Conservation (phyloP, 2,329 filamentous ascomycete genomes). For the Thielaviopsis punctulata region DNA sequence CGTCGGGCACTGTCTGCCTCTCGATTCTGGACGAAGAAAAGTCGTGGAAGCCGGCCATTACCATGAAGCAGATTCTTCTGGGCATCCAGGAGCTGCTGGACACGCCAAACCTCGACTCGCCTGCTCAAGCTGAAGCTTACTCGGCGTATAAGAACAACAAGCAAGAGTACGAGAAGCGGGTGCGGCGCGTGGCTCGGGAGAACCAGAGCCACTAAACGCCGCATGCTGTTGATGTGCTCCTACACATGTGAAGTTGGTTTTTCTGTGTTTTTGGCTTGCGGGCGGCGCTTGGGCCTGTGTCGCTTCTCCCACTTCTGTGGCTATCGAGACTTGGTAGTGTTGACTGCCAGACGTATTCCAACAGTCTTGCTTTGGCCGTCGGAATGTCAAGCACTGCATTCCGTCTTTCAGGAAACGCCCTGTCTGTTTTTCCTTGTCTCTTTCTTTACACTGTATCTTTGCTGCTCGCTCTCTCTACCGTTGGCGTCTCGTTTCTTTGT, state of each 20-base stretch:
- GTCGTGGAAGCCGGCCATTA: constrained; percentile 96
- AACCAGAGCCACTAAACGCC: constrained; percentile 36
- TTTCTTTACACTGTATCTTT: no score
- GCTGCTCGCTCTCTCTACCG: no score
- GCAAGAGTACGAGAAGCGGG: constrained; percentile 71
- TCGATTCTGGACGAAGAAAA: constrained; percentile 98
- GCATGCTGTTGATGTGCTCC: neutral
- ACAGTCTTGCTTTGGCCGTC: no score
- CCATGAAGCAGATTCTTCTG: constrained; percentile 90
- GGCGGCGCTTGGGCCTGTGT: no score
- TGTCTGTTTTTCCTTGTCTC: neutral
- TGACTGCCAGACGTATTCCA: no score
- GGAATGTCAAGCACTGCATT: no score
- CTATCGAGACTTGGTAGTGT: no score
- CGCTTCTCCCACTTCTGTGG: no score
- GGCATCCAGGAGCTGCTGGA: constrained; percentile 92
- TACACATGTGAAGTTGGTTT: no score
- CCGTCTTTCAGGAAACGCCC: no score
- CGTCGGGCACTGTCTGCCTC: constrained; percentile 90
- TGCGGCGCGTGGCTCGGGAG: constrained; percentile 72
- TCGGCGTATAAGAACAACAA: constrained; percentile 89
- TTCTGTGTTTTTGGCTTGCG: no score
- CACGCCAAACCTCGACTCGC: constrained; percentile 92
- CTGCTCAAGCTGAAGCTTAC: constrained; percentile 92
- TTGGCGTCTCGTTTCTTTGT: neutral